A percentile compares a stretch with the other conserved stretches of the same genome.
Evolutionary conservation across 768 basidiomycete species (phyloP).

Genomic region (Exidia glandulosa): DNA sequence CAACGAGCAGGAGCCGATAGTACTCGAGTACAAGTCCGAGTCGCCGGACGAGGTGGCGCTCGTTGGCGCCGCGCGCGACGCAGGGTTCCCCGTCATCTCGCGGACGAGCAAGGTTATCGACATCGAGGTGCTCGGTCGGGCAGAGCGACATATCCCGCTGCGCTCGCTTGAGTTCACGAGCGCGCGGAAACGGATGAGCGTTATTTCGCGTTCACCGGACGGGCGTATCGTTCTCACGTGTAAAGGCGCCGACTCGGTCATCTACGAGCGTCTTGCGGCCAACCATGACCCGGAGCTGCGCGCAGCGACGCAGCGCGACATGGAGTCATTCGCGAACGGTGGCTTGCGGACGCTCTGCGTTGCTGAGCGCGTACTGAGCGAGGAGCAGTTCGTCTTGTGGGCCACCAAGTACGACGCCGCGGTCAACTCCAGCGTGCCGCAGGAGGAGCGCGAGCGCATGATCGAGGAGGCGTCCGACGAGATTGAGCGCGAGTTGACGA

Average conservation of each 20-base stretch:
- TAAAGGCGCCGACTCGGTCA: slow-evolving; percentile 94
- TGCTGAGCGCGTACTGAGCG: slow-evolving; percentile 63
- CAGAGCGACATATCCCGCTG: slow-evolving; percentile 69
- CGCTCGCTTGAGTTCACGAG: slow-evolving; percentile 89
- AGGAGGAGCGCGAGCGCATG: slow-evolving; percentile 82
- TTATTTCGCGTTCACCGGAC: slow-evolving; percentile 75
- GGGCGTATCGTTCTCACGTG: slow-evolving; percentile 76
- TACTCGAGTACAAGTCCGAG: slow-evolving; percentile 87
- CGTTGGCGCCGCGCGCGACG: slow-evolving; percentile 84
- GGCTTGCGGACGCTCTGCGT: slow-evolving; percentile 89
- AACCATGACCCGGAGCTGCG: slow-evolving; percentile 67
- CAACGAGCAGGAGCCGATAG: slow-evolving; percentile 34
- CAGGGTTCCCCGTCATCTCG: slow-evolving; percentile 81
- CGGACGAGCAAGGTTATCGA: slow-evolving; percentile 67
- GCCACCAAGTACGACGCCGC: slow-evolving; percentile 77
- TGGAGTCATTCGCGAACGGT: slow-evolving; percentile 89
- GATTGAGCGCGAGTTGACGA: slow-evolving; percentile 72
- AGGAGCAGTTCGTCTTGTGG: slow-evolving; percentile 83
- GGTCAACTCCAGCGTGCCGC: slow-evolving; percentile 54
- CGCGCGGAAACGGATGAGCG: slow-evolving; percentile 92
- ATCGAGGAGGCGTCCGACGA: slow-evolving; percentile 78
- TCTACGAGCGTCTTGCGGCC: slow-evolving; percentile 73
- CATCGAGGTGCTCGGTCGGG: slow-evolving; percentile 85
- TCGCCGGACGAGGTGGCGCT: slow-evolving; percentile 93
- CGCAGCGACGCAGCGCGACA: slow-evolving; percentile 70